Evolutionary conservation across 83 land plant species (phyloP).

Genomic region (Picea mariana): DNA sequence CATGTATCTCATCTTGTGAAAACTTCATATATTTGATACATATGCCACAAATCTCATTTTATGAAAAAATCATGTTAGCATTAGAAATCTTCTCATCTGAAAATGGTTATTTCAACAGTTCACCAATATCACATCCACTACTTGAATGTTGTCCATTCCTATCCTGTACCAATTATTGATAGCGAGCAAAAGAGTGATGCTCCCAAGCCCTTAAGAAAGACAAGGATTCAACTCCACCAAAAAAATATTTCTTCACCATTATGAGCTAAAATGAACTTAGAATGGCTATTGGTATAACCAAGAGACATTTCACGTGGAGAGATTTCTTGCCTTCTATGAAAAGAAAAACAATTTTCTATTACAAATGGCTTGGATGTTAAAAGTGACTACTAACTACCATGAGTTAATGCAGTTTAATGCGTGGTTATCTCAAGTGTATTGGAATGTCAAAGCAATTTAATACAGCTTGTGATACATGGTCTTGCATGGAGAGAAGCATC

Average conservation of each 20-base stretch:
- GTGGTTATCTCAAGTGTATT: too few species aligned
- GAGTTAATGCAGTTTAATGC: too few species aligned
- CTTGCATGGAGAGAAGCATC: too few species aligned
- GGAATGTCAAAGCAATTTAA: too few species aligned
- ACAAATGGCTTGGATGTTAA: neutral
- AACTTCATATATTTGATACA: too few species aligned
- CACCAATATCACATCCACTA: neutral
- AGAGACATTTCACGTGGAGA: neutral
- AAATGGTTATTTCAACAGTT: neutral
- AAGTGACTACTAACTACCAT: too few species aligned
- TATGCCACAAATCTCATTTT: too few species aligned
- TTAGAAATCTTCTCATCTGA: neutral
- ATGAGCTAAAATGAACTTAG: too few species aligned
- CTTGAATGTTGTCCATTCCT: neutral
- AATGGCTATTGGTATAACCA: neutral
- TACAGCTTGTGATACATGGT: too few species aligned
- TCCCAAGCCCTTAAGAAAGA: neutral
- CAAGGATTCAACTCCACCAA: neutral
- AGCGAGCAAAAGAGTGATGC: neutral
- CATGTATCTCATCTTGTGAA: too few species aligned
- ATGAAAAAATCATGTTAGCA: too few species aligned
- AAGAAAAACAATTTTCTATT: neutral
- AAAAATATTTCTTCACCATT: neutral
- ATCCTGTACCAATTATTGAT: neutral
- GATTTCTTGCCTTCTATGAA: neutral